phyloP scores from a whole-genome alignment of 768 basidiomycete genomes.

The Peribolospora kevripleyi region DNA sequence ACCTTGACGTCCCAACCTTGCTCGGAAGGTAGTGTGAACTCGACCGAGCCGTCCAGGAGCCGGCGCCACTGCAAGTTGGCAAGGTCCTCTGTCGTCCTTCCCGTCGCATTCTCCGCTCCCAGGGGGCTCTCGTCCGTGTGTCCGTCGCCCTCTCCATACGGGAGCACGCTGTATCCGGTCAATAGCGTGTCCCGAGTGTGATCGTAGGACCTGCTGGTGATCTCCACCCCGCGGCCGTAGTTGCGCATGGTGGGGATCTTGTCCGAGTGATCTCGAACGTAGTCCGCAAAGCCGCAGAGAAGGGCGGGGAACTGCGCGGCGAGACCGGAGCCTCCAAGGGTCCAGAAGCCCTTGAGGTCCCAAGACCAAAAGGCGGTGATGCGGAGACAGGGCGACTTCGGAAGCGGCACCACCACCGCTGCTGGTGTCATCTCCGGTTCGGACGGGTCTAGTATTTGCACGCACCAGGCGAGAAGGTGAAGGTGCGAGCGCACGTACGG shows the following conservation, averaged over 20 bases:
- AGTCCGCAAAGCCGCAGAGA: constrained; percentile 3
- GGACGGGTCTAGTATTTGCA: constrained; percentile 5
- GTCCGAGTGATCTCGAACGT: not conserved
- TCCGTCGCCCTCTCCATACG: not conserved
- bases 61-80: too few relatives aligned
- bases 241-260: not conserved
- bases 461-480: constrained; percentile 9
- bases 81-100: not conserved
- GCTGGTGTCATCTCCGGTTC: not conserved
- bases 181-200: not conserved
- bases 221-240: not conserved
- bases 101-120: constrained; percentile 3
- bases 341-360: constrained; percentile 2
- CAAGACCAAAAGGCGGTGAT: constrained; percentile 11
- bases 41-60: not conserved
- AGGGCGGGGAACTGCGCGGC: not conserved
- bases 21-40: not conserved
- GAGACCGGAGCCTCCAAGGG: not conserved
- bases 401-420: not conserved
- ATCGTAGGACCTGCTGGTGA: constrained; percentile 2
- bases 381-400: not conserved
- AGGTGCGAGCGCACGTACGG: constrained; percentile 14
- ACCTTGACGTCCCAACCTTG: constrained; percentile 5
- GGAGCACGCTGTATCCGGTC: constrained; percentile 6
- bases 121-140: constrained; percentile 1